Evolutionary conservation across 345 rosid species (phyloP).

Genomic region (Iberis pinnata): DNA sequence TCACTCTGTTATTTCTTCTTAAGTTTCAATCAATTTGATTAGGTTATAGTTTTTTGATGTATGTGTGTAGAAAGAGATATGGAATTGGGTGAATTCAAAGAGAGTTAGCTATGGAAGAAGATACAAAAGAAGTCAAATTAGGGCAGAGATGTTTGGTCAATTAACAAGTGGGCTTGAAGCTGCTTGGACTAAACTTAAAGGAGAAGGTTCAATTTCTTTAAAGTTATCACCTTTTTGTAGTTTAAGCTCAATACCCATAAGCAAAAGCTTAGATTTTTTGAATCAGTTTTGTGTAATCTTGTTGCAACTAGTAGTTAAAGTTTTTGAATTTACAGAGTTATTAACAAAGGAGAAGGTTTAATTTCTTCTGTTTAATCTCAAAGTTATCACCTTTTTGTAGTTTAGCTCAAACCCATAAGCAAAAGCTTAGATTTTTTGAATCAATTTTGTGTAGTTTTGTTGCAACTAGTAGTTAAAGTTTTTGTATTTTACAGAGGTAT

Average conservation of each 20-base stretch:
- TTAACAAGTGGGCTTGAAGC: conserved; percentile 86
- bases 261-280: background rate
- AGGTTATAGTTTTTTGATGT: background rate
- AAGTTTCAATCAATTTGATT: background rate
- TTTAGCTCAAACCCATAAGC: no score
- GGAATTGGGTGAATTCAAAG: conserved; percentile 60
- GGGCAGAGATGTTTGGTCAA: conserved; percentile 96
- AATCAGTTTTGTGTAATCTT: background rate
- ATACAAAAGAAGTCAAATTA: conserved; percentile 41
- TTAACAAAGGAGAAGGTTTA: no score
- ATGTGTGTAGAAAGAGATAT: conserved; percentile 43
- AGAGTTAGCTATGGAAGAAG: conserved; percentile 40
- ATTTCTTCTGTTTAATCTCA: no score
- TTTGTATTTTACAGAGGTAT: conserved; percentile 51
- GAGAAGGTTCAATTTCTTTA: conserved; percentile 53
- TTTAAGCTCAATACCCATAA: background rate
- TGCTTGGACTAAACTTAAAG: conserved; percentile 97
- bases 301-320: no score
- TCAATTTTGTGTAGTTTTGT: no score
- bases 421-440: no score
- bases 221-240: background rate
- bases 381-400: no score
- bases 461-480: background rate
- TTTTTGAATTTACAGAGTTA: no score
- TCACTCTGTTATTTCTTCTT: background rate